These are phyloP conservation scores for Erodium maritimum DNA, from an alignment of 345 rosid species.

Conservation along the genomic window DNA sequence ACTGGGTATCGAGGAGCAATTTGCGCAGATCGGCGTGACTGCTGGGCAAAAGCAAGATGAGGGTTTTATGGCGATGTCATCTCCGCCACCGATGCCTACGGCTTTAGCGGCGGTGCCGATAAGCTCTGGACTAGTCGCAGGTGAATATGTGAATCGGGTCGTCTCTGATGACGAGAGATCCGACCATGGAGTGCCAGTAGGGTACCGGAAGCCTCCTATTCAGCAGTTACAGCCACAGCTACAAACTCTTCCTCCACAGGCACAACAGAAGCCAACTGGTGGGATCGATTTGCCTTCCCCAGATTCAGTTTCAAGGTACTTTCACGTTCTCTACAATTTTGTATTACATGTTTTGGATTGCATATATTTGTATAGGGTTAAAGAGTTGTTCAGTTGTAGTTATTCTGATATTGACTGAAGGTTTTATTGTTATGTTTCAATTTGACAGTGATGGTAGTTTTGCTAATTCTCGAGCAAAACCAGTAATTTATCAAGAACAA, in stretches of 20 bases:
- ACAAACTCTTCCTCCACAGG: constrained; percentile 35
- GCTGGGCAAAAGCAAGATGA: constrained; percentile 45
- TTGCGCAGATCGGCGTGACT: constrained; percentile 40
- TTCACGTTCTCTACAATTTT: neutral
- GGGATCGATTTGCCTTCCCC: constrained; percentile 68
- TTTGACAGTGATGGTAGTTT: constrained; percentile 67
- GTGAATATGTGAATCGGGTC: constrained; percentile 42
- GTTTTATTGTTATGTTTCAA: constrained; percentile 3
- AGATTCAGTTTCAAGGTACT: constrained; percentile 85
- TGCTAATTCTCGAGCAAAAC: constrained; percentile 53
- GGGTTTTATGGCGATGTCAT: constrained; percentile 35
- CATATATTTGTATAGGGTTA: neutral
- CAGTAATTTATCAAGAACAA: constrained; percentile 54
- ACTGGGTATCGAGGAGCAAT: constrained; percentile 78
- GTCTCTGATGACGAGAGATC: constrained; percentile 91
- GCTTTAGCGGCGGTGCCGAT: constrained; percentile 26
- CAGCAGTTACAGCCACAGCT: constrained; percentile 33
- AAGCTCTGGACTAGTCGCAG: constrained; percentile 23
- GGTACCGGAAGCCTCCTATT: constrained; percentile 39
- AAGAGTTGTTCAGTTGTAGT: neutral
- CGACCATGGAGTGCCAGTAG: constrained; percentile 54
- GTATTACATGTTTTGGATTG: neutral
- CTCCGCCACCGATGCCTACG: constrained; percentile 45
- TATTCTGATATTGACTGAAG: neutral
- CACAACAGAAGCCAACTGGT: constrained; percentile 44